phyloP scores from a whole-genome alignment of 192 early-diverging fungal genomes.

The Umbelopsis isabellina region DNA sequence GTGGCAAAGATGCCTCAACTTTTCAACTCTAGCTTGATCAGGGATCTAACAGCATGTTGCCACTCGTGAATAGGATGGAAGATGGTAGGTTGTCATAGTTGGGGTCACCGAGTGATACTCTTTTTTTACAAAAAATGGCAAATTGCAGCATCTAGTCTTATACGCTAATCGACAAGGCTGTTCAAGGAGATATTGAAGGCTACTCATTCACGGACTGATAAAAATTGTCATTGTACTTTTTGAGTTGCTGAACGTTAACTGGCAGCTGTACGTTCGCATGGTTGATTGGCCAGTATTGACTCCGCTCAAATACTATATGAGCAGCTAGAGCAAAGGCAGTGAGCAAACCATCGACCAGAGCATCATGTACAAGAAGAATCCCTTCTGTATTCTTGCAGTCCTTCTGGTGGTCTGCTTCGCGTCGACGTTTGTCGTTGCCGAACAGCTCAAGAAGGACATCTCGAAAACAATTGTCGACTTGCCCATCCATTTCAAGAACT shows the following conservation, averaged over 20 bases:
- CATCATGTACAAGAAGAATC: slow-evolving; percentile 23
- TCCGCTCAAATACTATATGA: slow-evolving; percentile 13
- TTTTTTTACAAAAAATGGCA: no score
- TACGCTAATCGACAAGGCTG: no score
- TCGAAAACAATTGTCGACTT: slow-evolving; percentile 24
- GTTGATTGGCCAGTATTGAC: slow-evolving; percentile 16
- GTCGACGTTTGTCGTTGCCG: slow-evolving; percentile 2
- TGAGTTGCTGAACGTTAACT: not conserved
- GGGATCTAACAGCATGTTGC: no score
- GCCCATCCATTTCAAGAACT: slow-evolving; percentile 52
- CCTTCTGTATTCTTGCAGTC: slow-evolving; percentile 20
- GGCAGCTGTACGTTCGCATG: slow-evolving; percentile 3
- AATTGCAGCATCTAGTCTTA: no score
- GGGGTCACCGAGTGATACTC: no score
- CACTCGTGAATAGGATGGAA: no score
- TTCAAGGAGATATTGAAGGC: no score
- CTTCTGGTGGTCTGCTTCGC: slow-evolving; percentile 18
- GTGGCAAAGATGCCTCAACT: no score
- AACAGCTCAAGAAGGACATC: not conserved
- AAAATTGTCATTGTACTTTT: no score
- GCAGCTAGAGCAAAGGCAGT: not conserved
- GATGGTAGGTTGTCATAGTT: no score
- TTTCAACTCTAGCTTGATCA: no score
- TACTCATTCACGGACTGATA: no score
- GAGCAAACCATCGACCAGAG: slow-evolving; percentile 8